Evolutionary conservation across 768 basidiomycete species (phyloP), one percentile per base, ranked within the genome.

Genomic region (Gautieria morchelliformis): DNA sequence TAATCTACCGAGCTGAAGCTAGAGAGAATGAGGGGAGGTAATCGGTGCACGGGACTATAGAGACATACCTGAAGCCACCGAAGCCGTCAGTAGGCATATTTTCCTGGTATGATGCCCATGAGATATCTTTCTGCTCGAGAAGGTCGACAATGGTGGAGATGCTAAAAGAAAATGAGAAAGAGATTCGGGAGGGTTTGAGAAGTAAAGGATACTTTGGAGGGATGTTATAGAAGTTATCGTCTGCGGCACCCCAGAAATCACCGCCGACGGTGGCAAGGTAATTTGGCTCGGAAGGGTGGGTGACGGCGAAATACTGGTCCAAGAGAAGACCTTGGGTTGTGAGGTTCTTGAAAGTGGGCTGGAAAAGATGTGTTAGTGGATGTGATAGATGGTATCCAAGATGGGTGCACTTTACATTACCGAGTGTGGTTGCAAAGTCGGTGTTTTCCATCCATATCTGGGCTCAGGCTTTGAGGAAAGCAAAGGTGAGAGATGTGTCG

Each of bases 401-500:
- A 11, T 52, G 15, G 30, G 45, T 24, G 33, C 33, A 35, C 33
- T 35, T 44, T 40, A 53, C 58, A 5, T 48, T 59, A 32, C 62
- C 53, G 15, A 52, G 64, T 56, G 67, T 71, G 55, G 62, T 63
- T 9, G 60, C 65, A 58, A 70, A 85, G 62, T 84, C 76, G 15
- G 79, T 83, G 66, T 84, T 85, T 65, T 84, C 83, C 37, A 85
- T 70, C 79, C 79, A 84, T 56, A 84, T 80, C 62, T 76, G n/a
- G 65, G 17, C 7, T 40, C 39, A 15, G 20, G n/a, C 5, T 3
- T 39, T 15, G 47, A 24, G 15, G 12, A 12, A 35, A 12, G 15
- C 11, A 41, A 8, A 7, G n/a, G 19, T 1, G 44, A 4, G 8
- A 42, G 39, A 53, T 40, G 52, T 40, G 53, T 57, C 32, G 41